These are phyloP conservation scores for Skeletonema menzelii DNA, from an alignment of 108 stramenopile genomes.

Conservation along the genomic window DNA sequence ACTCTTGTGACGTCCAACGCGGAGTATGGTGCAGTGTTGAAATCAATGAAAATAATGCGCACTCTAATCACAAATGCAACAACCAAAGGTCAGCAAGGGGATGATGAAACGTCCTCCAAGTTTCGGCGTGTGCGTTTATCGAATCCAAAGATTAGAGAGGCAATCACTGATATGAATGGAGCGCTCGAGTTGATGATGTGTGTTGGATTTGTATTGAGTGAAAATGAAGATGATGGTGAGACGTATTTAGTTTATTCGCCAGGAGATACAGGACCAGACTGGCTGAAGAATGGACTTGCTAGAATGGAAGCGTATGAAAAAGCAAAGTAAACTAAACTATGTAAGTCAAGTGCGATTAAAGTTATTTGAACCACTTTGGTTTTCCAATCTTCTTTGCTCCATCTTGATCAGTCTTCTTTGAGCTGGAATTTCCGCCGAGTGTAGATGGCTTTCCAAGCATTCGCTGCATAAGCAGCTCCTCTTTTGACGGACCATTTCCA, in stretches of 20 bases:
- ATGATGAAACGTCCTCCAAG: constrained; percentile 57
- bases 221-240: constrained; percentile 68
- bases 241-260: constrained; percentile 70
- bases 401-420: constrained; percentile 11
- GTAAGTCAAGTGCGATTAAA: not conserved
- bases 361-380: constrained; percentile 49
- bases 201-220: constrained; percentile 63
- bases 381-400: constrained; percentile 39
- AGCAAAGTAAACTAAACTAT: not conserved
- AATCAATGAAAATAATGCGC: constrained; percentile 51
- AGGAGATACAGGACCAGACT: constrained; percentile 45
- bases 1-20: constrained; percentile 44
- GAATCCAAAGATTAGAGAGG: constrained; percentile 81
- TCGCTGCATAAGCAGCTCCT: constrained; percentile 46
- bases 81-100: constrained; percentile 68
- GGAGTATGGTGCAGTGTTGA: constrained; percentile 27
- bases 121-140: constrained; percentile 73
- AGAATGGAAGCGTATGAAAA: constrained; percentile 62
- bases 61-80: constrained; percentile 79
- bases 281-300: constrained; percentile 52
- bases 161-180: constrained; percentile 67
- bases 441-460: constrained; percentile 43
- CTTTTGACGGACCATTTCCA: constrained; percentile 26
- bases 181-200: constrained; percentile 74
- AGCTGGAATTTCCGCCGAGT: constrained; percentile 15